These are phyloP conservation scores for Platismatia glauca DNA, from an alignment of 495 filamentous ascomycete species.

Conservation along the genomic window DNA sequence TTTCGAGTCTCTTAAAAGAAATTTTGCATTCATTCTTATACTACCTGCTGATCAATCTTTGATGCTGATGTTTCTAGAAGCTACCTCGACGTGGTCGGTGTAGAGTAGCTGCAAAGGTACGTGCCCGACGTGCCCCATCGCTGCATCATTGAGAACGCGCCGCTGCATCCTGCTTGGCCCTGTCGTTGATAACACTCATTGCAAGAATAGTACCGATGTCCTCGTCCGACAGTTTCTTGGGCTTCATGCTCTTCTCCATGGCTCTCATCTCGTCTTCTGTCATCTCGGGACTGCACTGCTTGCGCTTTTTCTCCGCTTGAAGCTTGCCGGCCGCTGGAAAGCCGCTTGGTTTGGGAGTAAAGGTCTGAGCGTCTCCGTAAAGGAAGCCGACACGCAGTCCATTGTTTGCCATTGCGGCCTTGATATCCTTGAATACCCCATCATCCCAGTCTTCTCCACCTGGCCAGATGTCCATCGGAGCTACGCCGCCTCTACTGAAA, in stretches of 20 bases:
- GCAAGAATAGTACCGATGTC: constrained; percentile 4
- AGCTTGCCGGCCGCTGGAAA: neutral
- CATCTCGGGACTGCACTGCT: neutral
- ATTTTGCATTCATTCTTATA: neutral
- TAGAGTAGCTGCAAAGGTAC: neutral
- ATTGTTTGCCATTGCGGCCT: constrained; percentile 14
- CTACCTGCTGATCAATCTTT: neutral
- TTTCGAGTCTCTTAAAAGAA: neutral
- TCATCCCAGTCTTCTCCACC: constrained; percentile 10
- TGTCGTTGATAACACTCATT: neutral
- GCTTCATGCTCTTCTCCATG: neutral
- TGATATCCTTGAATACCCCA: constrained; percentile 3
- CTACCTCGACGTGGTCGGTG: neutral
- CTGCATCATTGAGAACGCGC: neutral
- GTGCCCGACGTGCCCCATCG: neutral
- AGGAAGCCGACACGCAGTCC: constrained; percentile 8
- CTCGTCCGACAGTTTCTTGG: constrained; percentile 1
- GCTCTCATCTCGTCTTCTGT: constrained; percentile 6
- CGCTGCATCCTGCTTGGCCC: neutral
- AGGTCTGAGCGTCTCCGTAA: neutral
- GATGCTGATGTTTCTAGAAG: neutral
- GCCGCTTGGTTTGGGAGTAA: neutral
- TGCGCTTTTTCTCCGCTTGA: constrained; percentile 3
- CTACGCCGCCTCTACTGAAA: constrained; percentile 11
- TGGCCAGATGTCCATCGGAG: constrained; percentile 13